Percentiles rank a stretch among this genome's conserved stretches.
Conservation (phyloP, 306 rosid species). For the Malus sieversii region DNA sequence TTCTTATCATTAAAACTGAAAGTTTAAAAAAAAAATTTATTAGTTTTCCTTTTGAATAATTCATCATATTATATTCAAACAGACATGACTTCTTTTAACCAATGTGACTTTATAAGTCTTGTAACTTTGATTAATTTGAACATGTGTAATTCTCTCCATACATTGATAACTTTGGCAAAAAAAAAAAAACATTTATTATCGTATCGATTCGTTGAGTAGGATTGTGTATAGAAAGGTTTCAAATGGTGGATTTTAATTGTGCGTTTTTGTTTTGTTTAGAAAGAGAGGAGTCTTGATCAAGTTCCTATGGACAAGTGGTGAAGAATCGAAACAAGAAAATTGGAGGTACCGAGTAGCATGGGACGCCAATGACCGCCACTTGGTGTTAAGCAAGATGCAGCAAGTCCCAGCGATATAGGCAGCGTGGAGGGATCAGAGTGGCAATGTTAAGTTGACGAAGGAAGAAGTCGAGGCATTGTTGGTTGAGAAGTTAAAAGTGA, state of each 20-base stretch:
- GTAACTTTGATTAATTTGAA: no score
- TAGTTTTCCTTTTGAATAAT: no score
- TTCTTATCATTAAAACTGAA: no score
- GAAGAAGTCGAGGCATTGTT: slow-evolving; percentile 63
- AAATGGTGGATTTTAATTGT: background rate
- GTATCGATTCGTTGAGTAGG: no score
- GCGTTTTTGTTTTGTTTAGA: slow-evolving; percentile 27
- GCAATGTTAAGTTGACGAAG: slow-evolving; percentile 46
- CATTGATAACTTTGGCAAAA: no score
- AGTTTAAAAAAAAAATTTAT: no score
- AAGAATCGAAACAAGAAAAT: slow-evolving; percentile 47
- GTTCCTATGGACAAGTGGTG: slow-evolving; percentile 47
- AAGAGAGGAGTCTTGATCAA: slow-evolving; percentile 47
- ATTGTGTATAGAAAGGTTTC: background rate
- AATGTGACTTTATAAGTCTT: no score
- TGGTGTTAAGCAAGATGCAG: slow-evolving; percentile 30
- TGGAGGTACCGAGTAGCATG: slow-evolving; percentile 21
- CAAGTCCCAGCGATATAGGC: slow-evolving; percentile 25
- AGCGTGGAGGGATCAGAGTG: slow-evolving; percentile 28
- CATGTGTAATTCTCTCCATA: no score
- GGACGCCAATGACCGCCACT: slow-evolving; percentile 1
- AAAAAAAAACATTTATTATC: no score
- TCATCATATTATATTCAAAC: no score
- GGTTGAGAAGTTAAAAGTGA: slow-evolving; percentile 55
- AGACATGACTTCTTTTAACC: no score